Conservation (phyloP, 169 alveolate species). For the Cryptosporidium xiaoi region DNA sequence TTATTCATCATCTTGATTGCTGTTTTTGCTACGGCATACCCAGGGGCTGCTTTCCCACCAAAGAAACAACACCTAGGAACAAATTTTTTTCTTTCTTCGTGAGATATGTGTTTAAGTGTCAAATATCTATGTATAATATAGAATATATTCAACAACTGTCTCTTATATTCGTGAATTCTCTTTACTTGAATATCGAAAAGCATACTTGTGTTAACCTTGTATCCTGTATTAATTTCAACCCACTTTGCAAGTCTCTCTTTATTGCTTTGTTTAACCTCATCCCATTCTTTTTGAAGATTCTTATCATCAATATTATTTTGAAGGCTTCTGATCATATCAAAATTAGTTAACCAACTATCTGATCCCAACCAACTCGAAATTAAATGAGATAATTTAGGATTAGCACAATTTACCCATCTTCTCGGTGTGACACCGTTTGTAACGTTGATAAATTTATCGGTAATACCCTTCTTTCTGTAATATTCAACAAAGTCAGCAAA, state of each 20-base stretch:
- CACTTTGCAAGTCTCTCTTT: conserved; percentile 85
- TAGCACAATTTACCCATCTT: conserved; percentile 92
- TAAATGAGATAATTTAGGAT: conserved; percentile 88
- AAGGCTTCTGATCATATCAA: conserved; percentile 83
- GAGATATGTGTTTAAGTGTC: conserved; percentile 78
- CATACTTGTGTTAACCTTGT: conserved; percentile 82
- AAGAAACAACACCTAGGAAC: conserved; percentile 89
- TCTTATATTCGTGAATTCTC: conserved; percentile 94
- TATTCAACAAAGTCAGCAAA: conserved; percentile 90
- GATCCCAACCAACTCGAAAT: conserved; percentile 88
- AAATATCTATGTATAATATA: conserved; percentile 91
- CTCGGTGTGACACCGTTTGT: conserved; percentile 98
- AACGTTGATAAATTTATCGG: conserved; percentile 89
- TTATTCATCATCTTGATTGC: conserved; percentile 91
- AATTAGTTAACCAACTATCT: conserved; percentile 89
- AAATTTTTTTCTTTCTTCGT: conserved; percentile 82
- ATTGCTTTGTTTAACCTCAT: conserved; percentile 82
- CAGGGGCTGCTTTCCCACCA: conserved; percentile 96
- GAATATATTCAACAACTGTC: conserved; percentile 90
- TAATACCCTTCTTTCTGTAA: conserved; percentile 79
- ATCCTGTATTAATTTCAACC: conserved; percentile 84
- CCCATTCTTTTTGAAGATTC: conserved; percentile 85
- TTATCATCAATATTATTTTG: conserved; percentile 80
- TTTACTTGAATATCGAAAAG: conserved; percentile 92
- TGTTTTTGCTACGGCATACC: conserved; percentile 91